A percentile compares a stretch with the other conserved stretches of the same genome.
Conservation (phyloP, 768 basidiomycete species). For the Trametes meyenii region DNA sequence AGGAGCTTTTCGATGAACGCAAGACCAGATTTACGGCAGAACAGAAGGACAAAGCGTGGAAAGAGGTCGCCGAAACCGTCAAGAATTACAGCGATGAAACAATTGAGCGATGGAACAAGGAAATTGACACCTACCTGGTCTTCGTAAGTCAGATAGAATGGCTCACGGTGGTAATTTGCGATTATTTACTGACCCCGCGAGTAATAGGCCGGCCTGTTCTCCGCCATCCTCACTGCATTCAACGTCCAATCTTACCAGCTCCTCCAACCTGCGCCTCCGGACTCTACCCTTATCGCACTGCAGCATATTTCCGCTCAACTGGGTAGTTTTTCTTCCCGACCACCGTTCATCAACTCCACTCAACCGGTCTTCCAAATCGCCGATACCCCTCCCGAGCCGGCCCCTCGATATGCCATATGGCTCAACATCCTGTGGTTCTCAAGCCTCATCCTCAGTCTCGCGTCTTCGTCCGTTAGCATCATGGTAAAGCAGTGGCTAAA, state of each 20-base stretch:
- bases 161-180: no score
- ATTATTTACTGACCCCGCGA: background rate
- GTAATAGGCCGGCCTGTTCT: slow-evolving; percentile 9
- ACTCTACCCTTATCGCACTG: background rate
- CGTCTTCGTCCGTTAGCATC: slow-evolving; percentile 1
- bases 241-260: no score
- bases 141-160: background rate
- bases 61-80: background rate
- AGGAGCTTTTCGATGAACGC: background rate
- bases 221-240: slow-evolving; percentile 4
- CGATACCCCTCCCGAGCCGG: background rate
- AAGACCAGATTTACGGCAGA: background rate
- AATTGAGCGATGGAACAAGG: background rate
- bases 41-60: background rate
- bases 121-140: slow-evolving; percentile 1
- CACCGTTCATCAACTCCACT: background rate
- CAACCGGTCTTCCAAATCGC: background rate
- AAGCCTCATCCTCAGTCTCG: slow-evolving; percentile 4
- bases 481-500: slow-evolving; percentile 8
- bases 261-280: background rate
- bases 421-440: slow-evolving; percentile 12
- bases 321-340: background rate
- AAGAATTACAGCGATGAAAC: background rate
- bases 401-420: background rate
- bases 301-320: background rate